Evolutionary conservation across 768 basidiomycete genomes (phyloP).

Genomic region (Thelephora aurantiotincta): DNA sequence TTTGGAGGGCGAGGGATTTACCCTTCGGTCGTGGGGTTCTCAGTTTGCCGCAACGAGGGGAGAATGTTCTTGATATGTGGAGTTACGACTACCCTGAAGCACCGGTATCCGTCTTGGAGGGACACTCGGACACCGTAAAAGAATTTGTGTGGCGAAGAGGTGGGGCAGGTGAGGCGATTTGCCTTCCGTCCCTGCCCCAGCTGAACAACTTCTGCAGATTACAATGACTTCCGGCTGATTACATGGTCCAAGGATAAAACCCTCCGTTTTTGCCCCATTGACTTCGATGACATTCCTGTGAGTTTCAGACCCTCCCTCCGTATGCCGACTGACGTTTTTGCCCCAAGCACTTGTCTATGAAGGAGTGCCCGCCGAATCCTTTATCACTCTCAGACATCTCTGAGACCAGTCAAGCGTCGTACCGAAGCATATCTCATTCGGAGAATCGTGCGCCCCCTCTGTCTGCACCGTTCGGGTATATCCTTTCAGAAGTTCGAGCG

Average conservation of each 20-base stretch:
- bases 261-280: conserved; percentile 82
- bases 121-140: conserved; percentile 87
- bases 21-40: conserved; percentile 88
- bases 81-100: conserved; percentile 25
- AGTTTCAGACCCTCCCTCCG: conserved; percentile 2
- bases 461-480: conserved; percentile 56
- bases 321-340: background rate
- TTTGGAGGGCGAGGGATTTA: conserved; percentile 86
- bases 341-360: conserved; percentile 10
- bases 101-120: conserved; percentile 68
- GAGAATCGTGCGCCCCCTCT: conserved; percentile 26
- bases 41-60: conserved; percentile 79
- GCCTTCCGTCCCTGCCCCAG: background rate
- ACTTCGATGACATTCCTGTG: conserved; percentile 55
- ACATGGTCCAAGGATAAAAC: conserved; percentile 88
- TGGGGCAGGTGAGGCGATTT: conserved; percentile 27
- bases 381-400: background rate
- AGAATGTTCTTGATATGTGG: conserved; percentile 79
- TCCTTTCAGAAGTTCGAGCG: conserved; percentile 60
- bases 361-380: conserved; percentile 8
- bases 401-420: background rate
- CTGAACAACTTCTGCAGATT: conserved; percentile 12
- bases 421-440: background rate
- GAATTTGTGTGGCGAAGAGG: conserved; percentile 94
- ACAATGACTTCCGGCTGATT: conserved; percentile 45